Percentiles rank a stretch among this genome's conserved stretches.
phyloP scores from a whole-genome alignment of 2,329 filamentous ascomycete species.

The Mollisiaceae sp. region DNA sequence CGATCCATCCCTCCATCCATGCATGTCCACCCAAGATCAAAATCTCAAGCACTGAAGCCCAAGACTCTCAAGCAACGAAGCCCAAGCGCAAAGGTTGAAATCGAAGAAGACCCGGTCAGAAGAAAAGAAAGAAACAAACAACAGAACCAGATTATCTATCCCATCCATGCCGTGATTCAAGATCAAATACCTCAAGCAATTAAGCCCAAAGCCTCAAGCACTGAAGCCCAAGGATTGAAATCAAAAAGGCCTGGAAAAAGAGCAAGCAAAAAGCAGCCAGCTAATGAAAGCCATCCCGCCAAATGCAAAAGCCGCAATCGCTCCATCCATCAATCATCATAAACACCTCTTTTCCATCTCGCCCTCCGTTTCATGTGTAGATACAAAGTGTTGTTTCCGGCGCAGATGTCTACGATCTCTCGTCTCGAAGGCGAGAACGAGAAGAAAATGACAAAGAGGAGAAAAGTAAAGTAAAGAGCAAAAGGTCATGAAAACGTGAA shows the following conservation, averaged over 20 bases:
- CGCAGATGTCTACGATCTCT: neutral
- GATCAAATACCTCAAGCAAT: neutral
- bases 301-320: neutral
- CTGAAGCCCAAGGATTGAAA: neutral
- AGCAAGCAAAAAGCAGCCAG: neutral
- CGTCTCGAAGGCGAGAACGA: neutral
- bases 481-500: slow-evolving; percentile 2
- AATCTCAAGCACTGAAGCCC: slow-evolving; percentile 5
- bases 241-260: neutral
- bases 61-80: neutral
- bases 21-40: neutral
- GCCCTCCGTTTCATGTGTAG: neutral
- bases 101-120: neutral
- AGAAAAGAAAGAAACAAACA: neutral
- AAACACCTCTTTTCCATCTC: neutral
- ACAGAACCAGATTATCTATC: too few species aligned
- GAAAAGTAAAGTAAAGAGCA: neutral
- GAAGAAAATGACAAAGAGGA: neutral
- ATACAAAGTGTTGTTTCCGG: neutral
- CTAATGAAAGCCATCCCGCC: neutral
- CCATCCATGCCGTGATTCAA: neutral
- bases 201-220: neutral
- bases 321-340: slow-evolving; percentile 1
- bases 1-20: neutral
- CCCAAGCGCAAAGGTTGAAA: neutral